These are phyloP conservation scores for Colletotrichum sp. DNA, from an alignment of 2,329 filamentous ascomycete genomes.

Conservation along the genomic window DNA sequence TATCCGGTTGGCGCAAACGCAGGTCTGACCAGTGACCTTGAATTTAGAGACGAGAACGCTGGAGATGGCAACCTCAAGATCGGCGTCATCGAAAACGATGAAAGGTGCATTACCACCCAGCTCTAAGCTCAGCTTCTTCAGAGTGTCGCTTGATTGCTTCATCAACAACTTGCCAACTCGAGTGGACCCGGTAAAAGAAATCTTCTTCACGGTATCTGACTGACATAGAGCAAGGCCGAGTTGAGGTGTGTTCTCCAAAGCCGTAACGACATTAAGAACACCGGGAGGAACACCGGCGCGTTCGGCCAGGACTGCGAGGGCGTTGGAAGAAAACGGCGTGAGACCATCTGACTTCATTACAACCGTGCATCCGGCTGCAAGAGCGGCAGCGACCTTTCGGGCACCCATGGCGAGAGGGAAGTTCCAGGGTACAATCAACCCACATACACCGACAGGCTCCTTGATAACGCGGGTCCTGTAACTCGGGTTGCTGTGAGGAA, in stretches of 20 bases:
- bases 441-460: slow-evolving; percentile 85
- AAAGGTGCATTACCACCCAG: slow-evolving; percentile 95
- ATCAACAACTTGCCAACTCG: slow-evolving; percentile 77
- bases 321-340: slow-evolving; percentile 89
- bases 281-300: slow-evolving; percentile 89
- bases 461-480: slow-evolving; percentile 75
- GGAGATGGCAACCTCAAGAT: slow-evolving; percentile 83
- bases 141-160: slow-evolving; percentile 83
- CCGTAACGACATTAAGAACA: slow-evolving; percentile 88
- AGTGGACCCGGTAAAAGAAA: slow-evolving; percentile 90
- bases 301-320: slow-evolving; percentile 83
- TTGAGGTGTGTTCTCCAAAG: slow-evolving; percentile 77
- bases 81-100: slow-evolving; percentile 95
- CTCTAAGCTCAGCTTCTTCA: slow-evolving; percentile 87
- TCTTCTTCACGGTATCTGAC: slow-evolving; percentile 79
- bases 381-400: slow-evolving; percentile 72
- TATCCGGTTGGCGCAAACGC: slow-evolving; percentile 86
- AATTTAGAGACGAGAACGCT: slow-evolving; percentile 90
- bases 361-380: slow-evolving; percentile 96
- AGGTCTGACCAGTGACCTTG: slow-evolving; percentile 93
- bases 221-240: slow-evolving; percentile 81
- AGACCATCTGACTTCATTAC: slow-evolving; percentile 91
- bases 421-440: slow-evolving; percentile 86
- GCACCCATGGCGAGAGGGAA: slow-evolving; percentile 82
- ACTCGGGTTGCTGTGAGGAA: slow-evolving; percentile 66